Evolutionary conservation across 352 stramenopile genomes (phyloP).

Genomic region (Thraustochytrium sp.): DNA sequence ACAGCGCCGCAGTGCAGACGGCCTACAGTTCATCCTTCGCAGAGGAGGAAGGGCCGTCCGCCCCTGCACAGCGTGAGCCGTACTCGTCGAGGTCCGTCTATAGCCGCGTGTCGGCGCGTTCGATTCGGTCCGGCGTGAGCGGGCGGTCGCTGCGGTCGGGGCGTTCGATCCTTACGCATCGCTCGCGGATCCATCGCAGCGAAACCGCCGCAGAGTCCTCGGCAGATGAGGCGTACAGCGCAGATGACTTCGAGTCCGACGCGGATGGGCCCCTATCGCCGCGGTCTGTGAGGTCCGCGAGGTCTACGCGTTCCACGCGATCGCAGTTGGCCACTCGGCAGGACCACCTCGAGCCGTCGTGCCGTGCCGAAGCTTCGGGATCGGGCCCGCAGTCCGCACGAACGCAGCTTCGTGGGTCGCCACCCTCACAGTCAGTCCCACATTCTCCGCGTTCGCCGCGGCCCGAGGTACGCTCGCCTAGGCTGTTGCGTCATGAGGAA

Average conservation of each 20-base stretch:
- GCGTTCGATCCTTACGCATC: not conserved
- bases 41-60: not conserved
- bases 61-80: no score
- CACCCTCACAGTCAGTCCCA: not conserved
- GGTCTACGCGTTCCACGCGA: not conserved
- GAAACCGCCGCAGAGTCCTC: not conserved
- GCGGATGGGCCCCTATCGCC: not conserved
- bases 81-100: not conserved
- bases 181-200: not conserved
- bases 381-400: no score
- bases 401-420: no score
- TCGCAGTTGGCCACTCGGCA: not conserved
- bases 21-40: not conserved
- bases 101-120: not conserved
- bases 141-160: not conserved
- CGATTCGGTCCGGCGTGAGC: not conserved
- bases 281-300: not conserved
- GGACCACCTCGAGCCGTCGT: no score
- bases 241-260: conserved; percentile 31
- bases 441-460: not conserved
- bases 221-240: conserved; percentile 12
- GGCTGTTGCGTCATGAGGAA: not conserved
- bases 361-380: no score
- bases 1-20: not conserved
- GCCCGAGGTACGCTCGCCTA: not conserved